A percentile compares a stretch with the other conserved stretches of the same genome.
Evolutionary conservation across 345 rosid genomes (phyloP).

Genomic region (Brassica rapa): DNA sequence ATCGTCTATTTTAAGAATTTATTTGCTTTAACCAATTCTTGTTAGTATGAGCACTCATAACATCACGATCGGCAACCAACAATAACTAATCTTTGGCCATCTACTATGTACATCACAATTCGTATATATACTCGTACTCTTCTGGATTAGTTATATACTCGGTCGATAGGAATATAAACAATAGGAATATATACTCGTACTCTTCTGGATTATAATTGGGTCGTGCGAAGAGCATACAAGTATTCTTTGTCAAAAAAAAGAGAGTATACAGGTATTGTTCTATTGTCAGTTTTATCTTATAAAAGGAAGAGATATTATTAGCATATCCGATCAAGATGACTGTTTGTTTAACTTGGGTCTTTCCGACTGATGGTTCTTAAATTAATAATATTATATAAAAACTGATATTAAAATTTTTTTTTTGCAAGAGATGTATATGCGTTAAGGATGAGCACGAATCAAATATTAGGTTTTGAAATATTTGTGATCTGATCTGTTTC

Average conservation of each 20-base stretch:
- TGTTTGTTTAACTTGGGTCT: conserved; percentile 29
- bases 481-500: background rate
- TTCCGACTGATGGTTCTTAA: conserved; percentile 4
- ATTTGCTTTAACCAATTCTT: background rate
- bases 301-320: background rate
- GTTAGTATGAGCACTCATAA: background rate
- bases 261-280: background rate
- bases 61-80: background rate
- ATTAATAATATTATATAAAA: background rate
- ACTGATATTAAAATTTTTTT: background rate
- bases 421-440: background rate
- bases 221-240: background rate
- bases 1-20: background rate
- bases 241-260: background rate
- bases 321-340: conserved; percentile 30
- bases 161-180: background rate
- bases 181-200: background rate
- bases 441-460: background rate
- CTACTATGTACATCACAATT: background rate
- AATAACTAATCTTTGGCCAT: background rate
- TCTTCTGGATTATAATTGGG: background rate
- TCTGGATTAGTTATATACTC: background rate
- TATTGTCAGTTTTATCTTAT: background rate
- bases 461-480: too few species aligned
- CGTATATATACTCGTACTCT: background rate